Base-by-base conservation (phyloP, 2,329 filamentous ascomycete genomes). In the Ophiostoma sp. region DNA sequence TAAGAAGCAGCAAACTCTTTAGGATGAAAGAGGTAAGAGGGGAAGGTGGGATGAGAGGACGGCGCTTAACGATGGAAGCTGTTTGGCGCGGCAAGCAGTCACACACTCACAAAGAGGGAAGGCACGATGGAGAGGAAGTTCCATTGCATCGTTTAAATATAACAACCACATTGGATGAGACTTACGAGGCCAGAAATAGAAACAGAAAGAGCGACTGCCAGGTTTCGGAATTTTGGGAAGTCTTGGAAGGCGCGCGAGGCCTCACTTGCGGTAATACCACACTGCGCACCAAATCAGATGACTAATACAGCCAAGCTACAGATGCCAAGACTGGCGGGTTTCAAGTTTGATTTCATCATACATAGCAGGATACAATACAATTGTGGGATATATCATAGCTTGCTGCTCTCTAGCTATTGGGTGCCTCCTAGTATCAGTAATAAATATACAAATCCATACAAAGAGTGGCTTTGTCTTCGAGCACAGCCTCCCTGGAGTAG, bases 11-110 rank as follows among this genome's bases (percentile, higher is more conserved):
- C 67, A 39, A 68, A 10, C 17, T 10, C n/a, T 4, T 15, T 27
- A 27, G n/a, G 67, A 60, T 33, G 13, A 60, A 33, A 31, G 15
- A 62, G 57, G 57, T 36, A 64, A 36, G 60, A 64, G 60, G 60
- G 57, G 44, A 39, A 36, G 65, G 54, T n/a, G 54, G 52, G 36
- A 54, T 31, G 68, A 41, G 41, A 71, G 62, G 69, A n/a, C 48
- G 71, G 72, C 72, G 72, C 72, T 69, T 73, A 73, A 52, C 60
- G 68, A 44, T 62, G 65, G 44, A 70, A 60, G 66, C 68, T 72
- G 72, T 73, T 72, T 73, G 72, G 71, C 71, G 72, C 71, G 69
- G 69, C 68, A 71, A 68, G 52, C 23, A 33, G 57, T 33, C 66
- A 68, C 36, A 68, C 17, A 36, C 23, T 33, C 23, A 39, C 7